Percentiles rank a stretch among this genome's conserved stretches.
Evolutionary conservation across 345 rosid genomes (phyloP).

Genomic region (Corchorus capsularis): DNA sequence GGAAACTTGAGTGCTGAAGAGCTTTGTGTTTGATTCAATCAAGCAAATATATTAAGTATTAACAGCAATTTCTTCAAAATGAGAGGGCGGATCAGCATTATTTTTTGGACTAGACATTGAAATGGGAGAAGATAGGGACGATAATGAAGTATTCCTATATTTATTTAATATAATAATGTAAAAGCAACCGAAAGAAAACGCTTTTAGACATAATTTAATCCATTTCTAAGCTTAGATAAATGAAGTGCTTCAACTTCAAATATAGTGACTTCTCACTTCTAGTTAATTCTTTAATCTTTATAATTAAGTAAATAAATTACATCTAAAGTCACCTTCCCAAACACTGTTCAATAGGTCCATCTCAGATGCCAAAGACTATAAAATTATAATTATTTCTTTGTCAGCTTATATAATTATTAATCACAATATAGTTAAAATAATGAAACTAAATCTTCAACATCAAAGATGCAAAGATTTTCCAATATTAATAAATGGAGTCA

Average conservation of each 20-base stretch:
- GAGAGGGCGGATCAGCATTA: no score
- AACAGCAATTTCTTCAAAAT: no score
- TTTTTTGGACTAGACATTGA: no score
- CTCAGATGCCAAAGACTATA: conserved; percentile 1
- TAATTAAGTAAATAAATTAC: not conserved
- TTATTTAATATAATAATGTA: no score
- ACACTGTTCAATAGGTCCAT: not conserved
- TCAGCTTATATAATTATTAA: not conserved
- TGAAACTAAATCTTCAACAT: conserved; percentile 26
- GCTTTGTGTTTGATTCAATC: no score
- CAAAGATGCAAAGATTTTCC: conserved; percentile 30
- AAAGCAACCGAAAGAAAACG: not conserved
- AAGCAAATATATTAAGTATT: no score
- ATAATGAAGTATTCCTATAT: no score
- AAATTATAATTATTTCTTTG: conserved; percentile 13
- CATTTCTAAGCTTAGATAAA: not conserved
- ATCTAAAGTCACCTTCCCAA: conserved; percentile 17
- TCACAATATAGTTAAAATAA: not conserved
- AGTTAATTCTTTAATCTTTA: no score
- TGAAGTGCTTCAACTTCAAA: not conserved
- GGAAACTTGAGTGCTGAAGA: no score
- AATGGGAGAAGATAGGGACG: no score
- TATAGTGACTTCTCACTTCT: no score
- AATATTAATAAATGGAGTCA: conserved; percentile 30
- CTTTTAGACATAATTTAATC: not conserved